phyloP scores from a whole-genome alignment of 1,284 basidiomycete genomes.

The Fomitopsis palustris region DNA sequence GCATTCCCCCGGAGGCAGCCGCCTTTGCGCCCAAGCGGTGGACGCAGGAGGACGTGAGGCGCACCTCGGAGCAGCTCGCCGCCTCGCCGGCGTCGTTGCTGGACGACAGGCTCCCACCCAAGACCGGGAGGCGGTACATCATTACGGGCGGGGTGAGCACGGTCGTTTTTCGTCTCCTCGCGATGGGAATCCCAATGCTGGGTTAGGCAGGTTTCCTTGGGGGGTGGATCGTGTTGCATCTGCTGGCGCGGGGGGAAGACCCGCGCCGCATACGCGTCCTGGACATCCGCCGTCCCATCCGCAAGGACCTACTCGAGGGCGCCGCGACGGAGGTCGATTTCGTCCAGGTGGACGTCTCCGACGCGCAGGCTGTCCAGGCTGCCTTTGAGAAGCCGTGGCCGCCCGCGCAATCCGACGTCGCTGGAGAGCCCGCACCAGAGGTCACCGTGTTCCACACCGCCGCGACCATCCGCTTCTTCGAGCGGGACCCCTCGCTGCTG shows the following conservation, averaged over 20 bases:
- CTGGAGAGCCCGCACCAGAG: conserved; percentile 28
- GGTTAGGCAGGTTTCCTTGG: conserved; percentile 66
- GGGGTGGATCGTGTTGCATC: conserved; percentile 68
- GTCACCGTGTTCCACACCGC: conserved; percentile 72
- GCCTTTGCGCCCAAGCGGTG: conserved; percentile 45
- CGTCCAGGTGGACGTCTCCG: conserved; percentile 53
- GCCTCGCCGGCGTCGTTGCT: conserved; percentile 30
- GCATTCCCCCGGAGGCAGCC: conserved; percentile 39
- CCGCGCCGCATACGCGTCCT: conserved; percentile 61
- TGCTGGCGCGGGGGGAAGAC: conserved; percentile 67
- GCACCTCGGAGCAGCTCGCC: conserved; percentile 33
- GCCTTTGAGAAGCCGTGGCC: conserved; percentile 70
- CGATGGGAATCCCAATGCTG: background rate
- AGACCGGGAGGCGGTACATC: conserved; percentile 54
- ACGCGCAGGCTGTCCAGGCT: conserved; percentile 45
- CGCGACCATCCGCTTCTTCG: conserved; percentile 73
- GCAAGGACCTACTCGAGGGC: conserved; percentile 49
- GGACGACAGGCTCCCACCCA: conserved; percentile 41
- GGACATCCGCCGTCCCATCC: conserved; percentile 56
- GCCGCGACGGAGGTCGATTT: conserved; percentile 50
- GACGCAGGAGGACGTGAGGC: conserved; percentile 36
- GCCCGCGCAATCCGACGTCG: background rate
- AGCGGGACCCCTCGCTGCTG: conserved; percentile 49
- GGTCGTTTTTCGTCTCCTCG: background rate
- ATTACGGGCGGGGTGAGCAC: conserved; percentile 48